A percentile compares a stretch with the other conserved stretches of the same genome.
Conservation (phyloP, 306 rosid species). For the Trichosanthes truncata region DNA sequence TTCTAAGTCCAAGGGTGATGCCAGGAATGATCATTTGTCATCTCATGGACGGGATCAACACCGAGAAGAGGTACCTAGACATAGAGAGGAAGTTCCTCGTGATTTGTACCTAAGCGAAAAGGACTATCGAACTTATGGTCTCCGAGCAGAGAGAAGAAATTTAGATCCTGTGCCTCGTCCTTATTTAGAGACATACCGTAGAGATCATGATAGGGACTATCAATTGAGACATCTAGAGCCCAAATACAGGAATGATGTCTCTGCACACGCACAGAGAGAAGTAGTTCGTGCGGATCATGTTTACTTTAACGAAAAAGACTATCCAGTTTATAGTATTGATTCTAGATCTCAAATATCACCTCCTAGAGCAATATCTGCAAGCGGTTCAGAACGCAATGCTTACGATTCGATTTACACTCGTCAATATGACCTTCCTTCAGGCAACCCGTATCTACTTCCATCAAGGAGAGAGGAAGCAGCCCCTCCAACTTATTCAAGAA, state of each 20-base stretch:
- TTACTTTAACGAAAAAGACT: slow-evolving; percentile 31
- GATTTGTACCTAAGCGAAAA: slow-evolving; percentile 42
- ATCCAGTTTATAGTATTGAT: slow-evolving; percentile 21
- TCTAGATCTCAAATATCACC: slow-evolving; percentile 29
- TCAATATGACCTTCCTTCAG: slow-evolving; percentile 26
- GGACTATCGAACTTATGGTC: slow-evolving; percentile 57
- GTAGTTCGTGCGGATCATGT: slow-evolving; percentile 25
- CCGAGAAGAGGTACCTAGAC: slow-evolving; percentile 17
- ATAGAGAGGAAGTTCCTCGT: slow-evolving; percentile 35
- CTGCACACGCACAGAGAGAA: slow-evolving; percentile 32
- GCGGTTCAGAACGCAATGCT: slow-evolving; percentile 10
- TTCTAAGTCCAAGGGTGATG: slow-evolving; percentile 18
- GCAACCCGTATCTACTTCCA: slow-evolving; percentile 32
- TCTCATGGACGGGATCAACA: slow-evolving; percentile 38
- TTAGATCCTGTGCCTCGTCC: slow-evolving; percentile 24
- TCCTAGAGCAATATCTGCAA: slow-evolving; percentile 10
- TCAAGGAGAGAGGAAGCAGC: slow-evolving; percentile 37
- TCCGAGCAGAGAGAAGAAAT: slow-evolving; percentile 41
- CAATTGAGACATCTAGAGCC: slow-evolving; percentile 26
- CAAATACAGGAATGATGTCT: too few species aligned
- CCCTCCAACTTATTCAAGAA: slow-evolving; percentile 31
- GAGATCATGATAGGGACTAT: slow-evolving; percentile 43
- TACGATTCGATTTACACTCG: slow-evolving; percentile 31
- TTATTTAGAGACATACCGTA: slow-evolving; percentile 21
- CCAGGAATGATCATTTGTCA: slow-evolving; percentile 18